These are phyloP conservation scores for Fragaria nilgerrensis DNA, from an alignment of 306 rosid species.

Conservation along the genomic window DNA sequence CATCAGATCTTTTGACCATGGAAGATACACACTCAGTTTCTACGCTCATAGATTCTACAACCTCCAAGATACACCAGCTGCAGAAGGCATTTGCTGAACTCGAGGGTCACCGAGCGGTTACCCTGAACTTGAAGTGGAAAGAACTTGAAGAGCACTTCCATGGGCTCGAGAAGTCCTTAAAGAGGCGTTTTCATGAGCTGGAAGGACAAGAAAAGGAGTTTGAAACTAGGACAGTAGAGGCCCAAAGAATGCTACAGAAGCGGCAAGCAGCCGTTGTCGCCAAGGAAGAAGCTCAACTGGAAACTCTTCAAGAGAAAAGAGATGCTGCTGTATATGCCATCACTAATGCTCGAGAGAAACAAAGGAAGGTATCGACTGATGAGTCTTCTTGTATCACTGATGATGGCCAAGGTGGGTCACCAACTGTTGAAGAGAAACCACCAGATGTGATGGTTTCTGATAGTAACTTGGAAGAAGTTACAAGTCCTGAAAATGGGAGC, in stretches of 20 bases:
- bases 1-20: slow-evolving; percentile 63
- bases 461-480: slow-evolving; percentile 41
- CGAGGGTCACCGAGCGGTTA: slow-evolving; percentile 84
- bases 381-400: slow-evolving; percentile 39
- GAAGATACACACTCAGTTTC: slow-evolving; percentile 72
- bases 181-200: slow-evolving; percentile 94
- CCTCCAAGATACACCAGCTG: slow-evolving; percentile 92
- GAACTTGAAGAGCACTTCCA: slow-evolving; percentile 95
- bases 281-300: slow-evolving; percentile 73
- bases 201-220: slow-evolving; percentile 96
- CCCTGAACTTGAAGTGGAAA: slow-evolving; percentile 94
- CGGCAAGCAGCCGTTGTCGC: slow-evolving; percentile 67
- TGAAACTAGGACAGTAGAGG: slow-evolving; percentile 60
- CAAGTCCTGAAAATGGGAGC: slow-evolving; percentile 43
- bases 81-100: slow-evolving; percentile 99
- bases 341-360: slow-evolving; percentile 71
- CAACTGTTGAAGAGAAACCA: slow-evolving; percentile 53
- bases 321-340: slow-evolving; percentile 77
- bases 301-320: slow-evolving; percentile 79
- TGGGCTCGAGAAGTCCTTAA: slow-evolving; percentile 95
- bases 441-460: slow-evolving; percentile 49
- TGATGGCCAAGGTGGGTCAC: slow-evolving; percentile 41
- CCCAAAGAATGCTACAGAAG: slow-evolving; percentile 67
- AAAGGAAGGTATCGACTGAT: slow-evolving; percentile 58
- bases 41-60: slow-evolving; percentile 72